Conservation (phyloP, 176 grass and related monocot species). For the Zizania latifolia region DNA sequence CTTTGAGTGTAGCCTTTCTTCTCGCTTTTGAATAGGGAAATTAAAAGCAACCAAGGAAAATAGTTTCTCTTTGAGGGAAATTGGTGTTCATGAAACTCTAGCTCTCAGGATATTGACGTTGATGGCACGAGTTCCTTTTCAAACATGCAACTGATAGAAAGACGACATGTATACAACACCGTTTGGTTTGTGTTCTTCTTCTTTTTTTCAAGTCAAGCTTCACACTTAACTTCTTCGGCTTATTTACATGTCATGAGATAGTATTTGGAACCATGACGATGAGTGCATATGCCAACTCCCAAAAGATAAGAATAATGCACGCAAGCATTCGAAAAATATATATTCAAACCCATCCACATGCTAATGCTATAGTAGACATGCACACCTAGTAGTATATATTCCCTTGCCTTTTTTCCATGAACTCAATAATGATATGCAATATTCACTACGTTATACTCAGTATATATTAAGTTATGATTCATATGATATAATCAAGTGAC, state of each 20-base stretch:
- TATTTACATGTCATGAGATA: background rate
- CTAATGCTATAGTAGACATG: background rate
- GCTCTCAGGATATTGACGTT: background rate
- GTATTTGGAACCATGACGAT: background rate
- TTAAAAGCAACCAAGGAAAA: background rate
- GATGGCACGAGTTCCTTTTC: background rate
- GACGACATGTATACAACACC: background rate
- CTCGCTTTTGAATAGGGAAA: background rate
- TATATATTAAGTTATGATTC: background rate
- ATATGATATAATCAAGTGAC: background rate
- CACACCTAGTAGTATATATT: background rate
- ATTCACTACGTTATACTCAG: too few species aligned
- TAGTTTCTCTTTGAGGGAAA: background rate
- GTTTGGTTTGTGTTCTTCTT: background rate
- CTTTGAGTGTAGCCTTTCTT: background rate
- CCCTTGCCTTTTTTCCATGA: background rate
- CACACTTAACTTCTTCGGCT: background rate
- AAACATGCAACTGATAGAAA: background rate
- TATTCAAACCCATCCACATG: background rate
- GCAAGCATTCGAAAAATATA: background rate
- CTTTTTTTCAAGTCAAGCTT: background rate
- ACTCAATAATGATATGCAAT: too few species aligned
- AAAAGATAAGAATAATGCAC: background rate
- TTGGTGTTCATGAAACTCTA: background rate
- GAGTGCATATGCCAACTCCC: background rate